phyloP scores from a whole-genome alignment of 2,329 filamentous ascomycete genomes.

The Cryoendolithus antarcticus region DNA sequence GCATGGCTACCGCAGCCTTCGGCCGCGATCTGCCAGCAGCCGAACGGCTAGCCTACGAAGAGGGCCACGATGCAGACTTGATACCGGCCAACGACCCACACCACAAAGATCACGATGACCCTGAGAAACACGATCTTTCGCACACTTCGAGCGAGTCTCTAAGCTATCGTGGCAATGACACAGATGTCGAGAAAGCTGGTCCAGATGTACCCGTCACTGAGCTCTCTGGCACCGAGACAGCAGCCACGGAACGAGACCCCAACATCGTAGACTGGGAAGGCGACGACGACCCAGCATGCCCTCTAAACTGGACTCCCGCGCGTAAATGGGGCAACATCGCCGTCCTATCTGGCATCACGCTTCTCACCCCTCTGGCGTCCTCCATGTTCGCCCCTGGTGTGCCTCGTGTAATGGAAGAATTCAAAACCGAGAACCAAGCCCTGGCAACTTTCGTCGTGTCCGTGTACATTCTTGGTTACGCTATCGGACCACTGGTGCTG shows the following conservation, averaged over 20 bases:
- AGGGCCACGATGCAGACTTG: too few species aligned
- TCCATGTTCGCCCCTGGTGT: slow-evolving; percentile 35
- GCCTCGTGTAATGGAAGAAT: slow-evolving; percentile 28
- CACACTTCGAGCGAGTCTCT: too few species aligned
- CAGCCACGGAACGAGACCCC: slow-evolving; percentile 26
- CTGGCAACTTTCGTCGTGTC: slow-evolving; percentile 36
- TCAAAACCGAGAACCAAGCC: slow-evolving; percentile 34
- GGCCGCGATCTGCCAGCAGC: too few species aligned
- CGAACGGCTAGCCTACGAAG: too few species aligned
- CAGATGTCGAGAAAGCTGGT: slow-evolving; percentile 3
- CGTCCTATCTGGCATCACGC: slow-evolving; percentile 29
- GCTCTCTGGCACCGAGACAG: background rate
- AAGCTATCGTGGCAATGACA: too few species aligned
- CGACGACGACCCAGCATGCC: slow-evolving; percentile 13
- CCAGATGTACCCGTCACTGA: background rate
- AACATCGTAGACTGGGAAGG: slow-evolving; percentile 12
- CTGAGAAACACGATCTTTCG: too few species aligned
- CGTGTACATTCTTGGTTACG: slow-evolving; percentile 39
- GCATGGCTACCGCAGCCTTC: too few species aligned
- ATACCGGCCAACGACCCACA: too few species aligned
- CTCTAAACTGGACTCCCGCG: slow-evolving; percentile 14
- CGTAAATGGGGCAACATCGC: slow-evolving; percentile 34
- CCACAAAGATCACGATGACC: too few species aligned
- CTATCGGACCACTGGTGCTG: slow-evolving; percentile 37
- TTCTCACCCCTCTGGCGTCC: slow-evolving; percentile 36